A percentile compares a stretch with the other conserved stretches of the same genome.
Conservation (phyloP, 1,284 basidiomycete genomes). For the Salmacisia buchloeana region DNA sequence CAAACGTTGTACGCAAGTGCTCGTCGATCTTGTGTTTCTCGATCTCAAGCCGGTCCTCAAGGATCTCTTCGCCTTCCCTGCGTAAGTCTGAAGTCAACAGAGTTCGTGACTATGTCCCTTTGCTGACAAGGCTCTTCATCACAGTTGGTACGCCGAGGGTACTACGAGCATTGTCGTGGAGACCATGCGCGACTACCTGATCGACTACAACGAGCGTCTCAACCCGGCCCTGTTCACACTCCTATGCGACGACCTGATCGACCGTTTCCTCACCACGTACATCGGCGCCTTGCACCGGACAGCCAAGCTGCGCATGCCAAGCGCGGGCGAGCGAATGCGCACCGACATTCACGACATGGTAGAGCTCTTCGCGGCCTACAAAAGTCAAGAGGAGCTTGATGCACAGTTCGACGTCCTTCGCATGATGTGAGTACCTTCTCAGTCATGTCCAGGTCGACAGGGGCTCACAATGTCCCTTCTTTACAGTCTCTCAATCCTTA, state of each 20-base stretch:
- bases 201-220: conserved; percentile 83
- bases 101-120: background rate
- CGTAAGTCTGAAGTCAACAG: conserved; percentile 57
- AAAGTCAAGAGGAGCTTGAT: conserved; percentile 74
- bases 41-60: conserved; percentile 86
- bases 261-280: conserved; percentile 83
- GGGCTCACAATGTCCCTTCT: no score
- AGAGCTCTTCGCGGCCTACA: conserved; percentile 74
- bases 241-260: conserved; percentile 84
- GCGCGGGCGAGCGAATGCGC: conserved; percentile 72
- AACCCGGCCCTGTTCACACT: conserved; percentile 87
- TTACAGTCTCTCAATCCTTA: conserved; percentile 72
- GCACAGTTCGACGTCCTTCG: conserved; percentile 80
- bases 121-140: no score
- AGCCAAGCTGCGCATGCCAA: conserved; percentile 80
- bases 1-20: conserved; percentile 87
- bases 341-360: conserved; percentile 73
- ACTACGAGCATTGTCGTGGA: conserved; percentile 78
- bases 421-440: conserved; percentile 45
- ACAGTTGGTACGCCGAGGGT: conserved; percentile 59
- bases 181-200: conserved; percentile 92
- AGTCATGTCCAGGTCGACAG: no score
- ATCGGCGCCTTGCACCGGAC: conserved; percentile 79
- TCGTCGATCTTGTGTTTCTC: conserved; percentile 92
- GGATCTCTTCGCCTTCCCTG: conserved; percentile 68